Evolutionary conservation across 257 asterid species (phyloP).

Genomic region (Orobanche coerulescens): DNA sequence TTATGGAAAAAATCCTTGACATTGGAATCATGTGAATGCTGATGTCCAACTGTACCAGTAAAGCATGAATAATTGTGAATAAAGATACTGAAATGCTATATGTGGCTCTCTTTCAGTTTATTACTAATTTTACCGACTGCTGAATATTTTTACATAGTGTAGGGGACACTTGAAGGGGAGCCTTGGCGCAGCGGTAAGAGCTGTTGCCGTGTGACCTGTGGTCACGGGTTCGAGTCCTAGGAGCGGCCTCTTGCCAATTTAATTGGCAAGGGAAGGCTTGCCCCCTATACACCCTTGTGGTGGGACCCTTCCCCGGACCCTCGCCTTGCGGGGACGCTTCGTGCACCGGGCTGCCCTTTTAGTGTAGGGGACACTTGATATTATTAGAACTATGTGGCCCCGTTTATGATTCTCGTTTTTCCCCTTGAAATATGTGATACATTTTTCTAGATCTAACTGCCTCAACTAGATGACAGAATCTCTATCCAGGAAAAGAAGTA

Average conservation of each 20-base stretch:
- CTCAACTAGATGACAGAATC: neutral
- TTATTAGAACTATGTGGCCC: neutral
- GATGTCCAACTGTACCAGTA: neutral
- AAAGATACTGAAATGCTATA: neutral
- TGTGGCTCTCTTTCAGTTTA: neutral
- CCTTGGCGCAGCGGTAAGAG: too few species aligned
- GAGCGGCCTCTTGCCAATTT: too few species aligned
- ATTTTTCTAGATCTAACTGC: constrained; percentile 7
- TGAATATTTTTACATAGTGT: neutral
- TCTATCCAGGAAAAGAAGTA: neutral
- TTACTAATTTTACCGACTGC: neutral
- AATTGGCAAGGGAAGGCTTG: too few species aligned
- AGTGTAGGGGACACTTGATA: too few species aligned
- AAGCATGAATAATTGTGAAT: neutral
- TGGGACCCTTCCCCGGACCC: too few species aligned
- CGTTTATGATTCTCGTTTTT: neutral
- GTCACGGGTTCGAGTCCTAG: too few species aligned
- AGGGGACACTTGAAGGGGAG: too few species aligned
- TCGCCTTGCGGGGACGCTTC: too few species aligned
- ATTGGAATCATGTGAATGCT: too few species aligned
- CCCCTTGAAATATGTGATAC: neutral
- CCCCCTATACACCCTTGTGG: too few species aligned
- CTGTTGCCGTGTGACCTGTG: too few species aligned
- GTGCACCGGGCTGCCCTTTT: too few species aligned
- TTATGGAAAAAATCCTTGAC: constrained; percentile 1